Conservation (phyloP, 768 basidiomycete species). For the Mycena albidolilacea region DNA sequence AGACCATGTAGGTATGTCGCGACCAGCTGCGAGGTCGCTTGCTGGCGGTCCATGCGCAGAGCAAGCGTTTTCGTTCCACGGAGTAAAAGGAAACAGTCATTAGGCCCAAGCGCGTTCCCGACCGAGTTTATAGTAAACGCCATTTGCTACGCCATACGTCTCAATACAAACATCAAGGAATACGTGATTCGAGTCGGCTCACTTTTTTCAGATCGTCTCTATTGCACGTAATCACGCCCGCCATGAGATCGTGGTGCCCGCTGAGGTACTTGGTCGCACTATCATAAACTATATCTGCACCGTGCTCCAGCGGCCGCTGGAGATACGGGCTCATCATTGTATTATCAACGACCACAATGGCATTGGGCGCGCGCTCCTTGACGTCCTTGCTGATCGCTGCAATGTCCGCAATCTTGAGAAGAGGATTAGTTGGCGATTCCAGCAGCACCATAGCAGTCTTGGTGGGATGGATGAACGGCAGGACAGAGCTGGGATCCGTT, state of each 20-base stretch:
- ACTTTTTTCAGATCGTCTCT: slow-evolving; percentile 92
- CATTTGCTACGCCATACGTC: slow-evolving; percentile 70
- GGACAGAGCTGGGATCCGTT: slow-evolving; percentile 76
- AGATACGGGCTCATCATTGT: slow-evolving; percentile 99
- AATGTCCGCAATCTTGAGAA: slow-evolving; percentile 95
- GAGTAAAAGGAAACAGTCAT: slow-evolving; percentile 96
- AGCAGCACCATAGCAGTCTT: slow-evolving; percentile 96
- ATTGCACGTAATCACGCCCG: slow-evolving; percentile 94
- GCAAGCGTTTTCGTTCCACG: slow-evolving; percentile 97
- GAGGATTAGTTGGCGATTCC: slow-evolving; percentile 97
- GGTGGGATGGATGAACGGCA: slow-evolving; percentile 74
- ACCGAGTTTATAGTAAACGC: slow-evolving; percentile 94
- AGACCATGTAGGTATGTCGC: slow-evolving; percentile 88
- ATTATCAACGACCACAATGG: slow-evolving; percentile 93
- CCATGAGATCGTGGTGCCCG: slow-evolving; percentile 99
- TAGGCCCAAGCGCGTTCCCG: slow-evolving; percentile 94
- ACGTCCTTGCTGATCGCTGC: slow-evolving; percentile 87
- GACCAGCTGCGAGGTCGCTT: slow-evolving; percentile 84
- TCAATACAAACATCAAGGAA: slow-evolving; percentile 19
- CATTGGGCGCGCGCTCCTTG: slow-evolving; percentile 85
- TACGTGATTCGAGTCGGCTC: slow-evolving; percentile 27
- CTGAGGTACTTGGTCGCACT: slow-evolving; percentile 98
- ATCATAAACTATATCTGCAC: slow-evolving; percentile 98
- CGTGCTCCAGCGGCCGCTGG: slow-evolving; percentile 94
- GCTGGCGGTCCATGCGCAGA: slow-evolving; percentile 95